Conservation (phyloP, 176 grass and related monocot species). For the Bothriochloa decipiens region DNA sequence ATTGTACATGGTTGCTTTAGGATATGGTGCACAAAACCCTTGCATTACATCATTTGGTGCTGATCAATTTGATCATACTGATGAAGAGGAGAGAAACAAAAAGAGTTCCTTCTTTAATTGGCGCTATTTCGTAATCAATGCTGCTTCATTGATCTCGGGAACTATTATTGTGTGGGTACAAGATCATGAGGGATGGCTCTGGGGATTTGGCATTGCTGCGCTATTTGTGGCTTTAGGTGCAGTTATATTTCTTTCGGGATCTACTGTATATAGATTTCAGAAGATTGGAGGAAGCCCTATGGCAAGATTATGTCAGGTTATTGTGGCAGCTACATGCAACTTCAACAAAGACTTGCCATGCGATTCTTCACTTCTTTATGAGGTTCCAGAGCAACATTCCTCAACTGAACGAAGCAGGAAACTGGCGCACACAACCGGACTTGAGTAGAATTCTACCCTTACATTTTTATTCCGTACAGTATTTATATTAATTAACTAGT, state of each 20-base stretch:
- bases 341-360: constrained; percentile 50
- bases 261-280: constrained; percentile 73
- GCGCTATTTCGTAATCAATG: constrained; percentile 68
- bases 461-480: not conserved
- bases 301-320: constrained; percentile 68
- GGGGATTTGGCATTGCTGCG: constrained; percentile 64
- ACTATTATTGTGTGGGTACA: constrained; percentile 77
- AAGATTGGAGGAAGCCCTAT: constrained; percentile 85
- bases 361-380: constrained; percentile 77
- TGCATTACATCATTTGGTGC: constrained; percentile 82
- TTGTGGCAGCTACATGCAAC: constrained; percentile 60
- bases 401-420: constrained; percentile 55
- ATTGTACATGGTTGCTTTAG: constrained; percentile 83
- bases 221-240: constrained; percentile 62
- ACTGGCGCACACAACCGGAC: constrained; percentile 50
- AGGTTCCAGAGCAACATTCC: constrained; percentile 58
- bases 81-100: constrained; percentile 57
- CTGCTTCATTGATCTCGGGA: constrained; percentile 61
- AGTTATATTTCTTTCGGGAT: constrained; percentile 63
- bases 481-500: not conserved
- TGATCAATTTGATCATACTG: constrained; percentile 87
- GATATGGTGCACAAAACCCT: constrained; percentile 65
- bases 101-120: constrained; percentile 91
- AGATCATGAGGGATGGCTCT: constrained; percentile 76
- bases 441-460: constrained; percentile 41